Evolutionary conservation across 2,329 filamentous ascomycete genomes (phyloP), one percentile per base, ranked within the genome.

Genomic region (Aspergillus fischeri): DNA sequence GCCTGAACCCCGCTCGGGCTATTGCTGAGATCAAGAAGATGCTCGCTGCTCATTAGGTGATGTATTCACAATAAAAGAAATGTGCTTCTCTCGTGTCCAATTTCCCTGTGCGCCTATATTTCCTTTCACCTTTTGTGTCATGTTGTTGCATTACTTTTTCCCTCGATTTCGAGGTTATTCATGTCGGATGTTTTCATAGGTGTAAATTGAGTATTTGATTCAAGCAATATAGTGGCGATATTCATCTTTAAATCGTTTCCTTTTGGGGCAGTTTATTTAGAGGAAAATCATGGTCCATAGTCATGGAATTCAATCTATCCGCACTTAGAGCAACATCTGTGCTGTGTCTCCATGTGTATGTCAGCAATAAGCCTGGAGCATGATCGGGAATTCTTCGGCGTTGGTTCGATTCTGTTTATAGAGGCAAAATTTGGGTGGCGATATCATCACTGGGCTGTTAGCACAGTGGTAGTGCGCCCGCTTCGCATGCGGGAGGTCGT

Each of bases 11-110:
- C 21, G 94, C 91, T 64, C 83, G 91, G 74, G 94, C 94, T 20
- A 96, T 99, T 80, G 92, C 92, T 53, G 90, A 97, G 83, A 96
- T 97, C 77, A 97, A 97, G 90, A 97, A 97, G 89, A 85, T 88
- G 80, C 89, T 97, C 90, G 86, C 92, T 56, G 57, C 68, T 57
- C 56, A 65, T 49, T 70, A 70, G 62, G 65, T 35, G 35, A 24
- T 47, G 27, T 24, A 48, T 56, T 51, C 51, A 47, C 50, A 45
- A 50, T 57, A 54, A 56, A 53, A 52, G 54, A 60, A 58, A 51
- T 53, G 49, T 57, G 63, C 60, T 58, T 54, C 53, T 32, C 50
- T 59, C 60, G 48, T 56, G 51, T 60, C 49, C 56, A 58, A 55
- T 60, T 32, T 54, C 51, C 52, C 53, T 58, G 56, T 50, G 32